Conservation (phyloP, 306 rosid genomes). For the Prunus mira region DNA sequence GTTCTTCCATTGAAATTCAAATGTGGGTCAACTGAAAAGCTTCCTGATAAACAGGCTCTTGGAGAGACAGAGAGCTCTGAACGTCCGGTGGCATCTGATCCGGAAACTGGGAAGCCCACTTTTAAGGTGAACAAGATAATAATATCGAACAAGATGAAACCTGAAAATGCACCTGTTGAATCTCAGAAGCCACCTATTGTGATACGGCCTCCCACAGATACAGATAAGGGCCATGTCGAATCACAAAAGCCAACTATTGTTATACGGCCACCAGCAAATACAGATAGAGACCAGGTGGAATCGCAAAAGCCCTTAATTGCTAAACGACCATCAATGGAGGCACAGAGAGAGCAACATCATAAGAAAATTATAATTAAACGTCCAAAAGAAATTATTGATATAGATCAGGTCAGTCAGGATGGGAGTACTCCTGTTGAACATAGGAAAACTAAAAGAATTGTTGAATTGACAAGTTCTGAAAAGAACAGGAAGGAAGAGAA, state of each 20-base stretch:
- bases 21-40: constrained; percentile 75
- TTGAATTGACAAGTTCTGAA: constrained; percentile 68
- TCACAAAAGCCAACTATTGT: constrained; percentile 39
- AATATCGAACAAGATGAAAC: constrained; percentile 60
- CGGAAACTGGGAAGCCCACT: constrained; percentile 64
- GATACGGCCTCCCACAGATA: constrained; percentile 62
- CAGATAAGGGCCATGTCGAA: constrained; percentile 27
- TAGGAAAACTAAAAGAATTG: constrained; percentile 87
- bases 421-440: constrained; percentile 53
- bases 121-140: constrained; percentile 64
- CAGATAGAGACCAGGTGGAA: constrained; percentile 49
- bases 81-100: constrained; percentile 66
- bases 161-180: constrained; percentile 61
- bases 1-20: constrained; percentile 75
- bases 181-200: constrained; percentile 59
- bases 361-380: constrained; percentile 77
- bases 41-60: constrained; percentile 52
- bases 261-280: constrained; percentile 43
- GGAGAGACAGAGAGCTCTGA: constrained; percentile 54
- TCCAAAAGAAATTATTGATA: constrained; percentile 69
- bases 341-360: constrained; percentile 60
- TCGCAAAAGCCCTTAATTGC: constrained; percentile 43
- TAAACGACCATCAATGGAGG: constrained; percentile 47
- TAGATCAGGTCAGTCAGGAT: constrained; percentile 62
- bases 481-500: constrained; percentile 58